Base-by-base conservation (phyloP, 208 protist species). In the Crithidia acanthocephali region DNA sequence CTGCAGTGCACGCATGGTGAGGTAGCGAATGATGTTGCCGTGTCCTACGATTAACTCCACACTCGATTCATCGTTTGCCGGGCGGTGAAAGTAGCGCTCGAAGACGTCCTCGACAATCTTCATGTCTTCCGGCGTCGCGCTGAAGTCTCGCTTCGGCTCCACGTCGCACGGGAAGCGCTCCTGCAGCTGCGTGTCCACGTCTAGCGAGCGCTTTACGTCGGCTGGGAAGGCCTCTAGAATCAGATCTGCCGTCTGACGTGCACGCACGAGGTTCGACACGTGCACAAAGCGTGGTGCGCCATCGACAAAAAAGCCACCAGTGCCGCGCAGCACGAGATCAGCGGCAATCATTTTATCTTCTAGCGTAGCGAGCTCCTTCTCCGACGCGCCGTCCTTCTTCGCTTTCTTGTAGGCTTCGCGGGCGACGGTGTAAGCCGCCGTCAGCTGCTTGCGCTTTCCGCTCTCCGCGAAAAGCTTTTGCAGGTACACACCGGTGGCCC, bases 11-110 rank as follows among this genome's bases (percentile, higher is more conserved):
- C 92, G 92, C 57, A 90, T 81, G 9, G 84, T 79, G 42, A 91
- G 88, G 77, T 95, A 97, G 25, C 92, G 90, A 73, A 97, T 95
- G 33, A 97, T 67, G 68, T 95, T 97, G 32, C 74, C 79, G 62
- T 97, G 92, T 23, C 85, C 84, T 5, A 96, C 88, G 58, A 94
- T 87, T 25, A 96, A 72, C 47, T 93, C 87, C 9, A 87, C 79
- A 2, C 23, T 48, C 18, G 66, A 57, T 44, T 80, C 74, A 10
- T 72, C 35, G 20, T 51, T 48, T 7, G 45, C 51, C 2, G 85
- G 85, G 15, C 88, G 85, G 67, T 91, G 74, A 62, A 93, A 91
- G 68, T 93, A 93, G 10, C 81, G 79, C 42, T 82, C 63, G 67
- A 90, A 91, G 3, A 86, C 84, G 5, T 74, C 47, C 59, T 93